Base-by-base conservation (phyloP, 169 alveolate species). In the Plasmodium coatneyi region DNA sequence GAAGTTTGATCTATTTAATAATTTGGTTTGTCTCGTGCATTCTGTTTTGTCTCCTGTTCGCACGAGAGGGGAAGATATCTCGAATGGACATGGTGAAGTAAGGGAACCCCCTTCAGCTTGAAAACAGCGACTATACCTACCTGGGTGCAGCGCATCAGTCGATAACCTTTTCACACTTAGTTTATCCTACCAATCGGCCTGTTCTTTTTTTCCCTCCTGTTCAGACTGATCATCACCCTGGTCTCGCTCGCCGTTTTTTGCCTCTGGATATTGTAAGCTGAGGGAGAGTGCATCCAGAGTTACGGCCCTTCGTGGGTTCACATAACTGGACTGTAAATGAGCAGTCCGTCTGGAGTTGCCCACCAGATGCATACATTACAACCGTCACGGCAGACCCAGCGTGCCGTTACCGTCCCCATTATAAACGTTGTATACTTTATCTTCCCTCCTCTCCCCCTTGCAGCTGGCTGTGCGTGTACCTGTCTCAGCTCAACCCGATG, bases 261-360 rank as follows among this genome's bases (percentile, higher is more conserved):
- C 70, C 46, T 89, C 46, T 89, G 94, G 94, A 89, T 89, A 79
- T 79, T 89, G 94, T 89, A 89, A 79, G 94, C n/a, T 3, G n/a
- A 66, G 1, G 49, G 56, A 41, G n/a, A 46, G 56, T 2, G 56
- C 56, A 12, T 46, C 56, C 39, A 1, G 5, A 6, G 10, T 46
- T 41, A 41, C 49, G 49, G 1, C 49, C 49, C 14, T 41, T 41
- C 12, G 14, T 7, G 49, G 49, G 49, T 3, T 0, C 3, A 41
- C 49, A 7, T 41, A 41, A 41, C 49, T 41, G 49, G 49, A 41
- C 49, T 41, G 49, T 41, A 41, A 10, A 7, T 41, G 49, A 41
- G 14, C 49, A 41, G 49, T 41, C 49, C 5, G 10, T 5, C 12
- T 41, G 49, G 49, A 41, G 14, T 41, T 41, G 12, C 49, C 49